Evolutionary conservation across 2,329 filamentous ascomycete genomes (phyloP), one percentile per base, ranked within the genome.

Genomic region (Metarhizium brunneum): DNA sequence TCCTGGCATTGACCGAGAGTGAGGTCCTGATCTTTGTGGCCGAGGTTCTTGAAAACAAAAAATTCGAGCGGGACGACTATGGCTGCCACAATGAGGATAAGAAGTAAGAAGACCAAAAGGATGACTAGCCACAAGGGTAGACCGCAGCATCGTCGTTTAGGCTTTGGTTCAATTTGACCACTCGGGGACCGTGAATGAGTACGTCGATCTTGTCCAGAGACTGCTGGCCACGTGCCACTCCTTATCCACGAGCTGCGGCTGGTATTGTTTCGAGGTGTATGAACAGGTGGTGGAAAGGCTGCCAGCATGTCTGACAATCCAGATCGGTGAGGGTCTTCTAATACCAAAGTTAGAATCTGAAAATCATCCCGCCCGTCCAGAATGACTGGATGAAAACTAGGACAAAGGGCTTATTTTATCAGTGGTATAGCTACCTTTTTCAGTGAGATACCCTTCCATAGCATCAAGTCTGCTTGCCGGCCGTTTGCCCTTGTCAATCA

Each of bases 41-140:
- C 66, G 36, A 72, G 58, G 51, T 78, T 82, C 56, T 78, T 76
- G 59, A 85, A 73, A n/a, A 86, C 82, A 35, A 86, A 75, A 58
- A 86, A 77, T 59, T 85, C 76, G 16, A 86, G 65, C 0, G 94
- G 94, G 14, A 97, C 81, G 38, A 96, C 78, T 47, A 97, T 77
- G 1, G 92, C 94, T 4, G 89, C 89, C 4, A 87, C 84, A 54
- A 96, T 77, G 30, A 95, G 76, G 56, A 88, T 74, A 43, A 96
- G 66, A 11, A 91, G 66, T 4, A 92, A 66, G 20, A 95, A 70
- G 16, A 82, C 54, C 11, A 83, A 66, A 0, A 90, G 66, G 25
- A 94, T 71, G 65, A 95, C 92, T 0, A 80, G 81, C 85, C 90
- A 95, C 16, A 87, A 67, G 2, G 90, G 88, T 63, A 97, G 79